These are phyloP conservation scores for Verticillium tricorpus DNA, from an alignment of 2,329 filamentous ascomycete species.

Conservation along the genomic window DNA sequence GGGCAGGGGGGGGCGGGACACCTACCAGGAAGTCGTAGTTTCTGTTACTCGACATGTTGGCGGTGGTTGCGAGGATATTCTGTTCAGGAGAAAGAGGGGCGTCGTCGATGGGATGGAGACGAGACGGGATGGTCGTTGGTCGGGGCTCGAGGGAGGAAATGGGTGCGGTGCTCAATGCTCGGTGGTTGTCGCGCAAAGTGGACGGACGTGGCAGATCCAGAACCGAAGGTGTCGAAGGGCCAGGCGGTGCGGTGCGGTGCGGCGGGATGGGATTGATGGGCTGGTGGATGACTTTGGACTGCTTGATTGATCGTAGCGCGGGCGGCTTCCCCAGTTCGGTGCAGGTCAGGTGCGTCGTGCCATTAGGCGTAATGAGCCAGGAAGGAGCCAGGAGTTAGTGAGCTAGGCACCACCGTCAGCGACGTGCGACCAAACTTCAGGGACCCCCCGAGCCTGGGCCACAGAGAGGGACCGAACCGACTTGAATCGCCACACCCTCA, in stretches of 20 bases:
- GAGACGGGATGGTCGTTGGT: background rate
- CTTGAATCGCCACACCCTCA: background rate
- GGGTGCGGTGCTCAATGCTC: background rate
- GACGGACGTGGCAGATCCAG: background rate
- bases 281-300: background rate
- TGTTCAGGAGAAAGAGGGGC: background rate
- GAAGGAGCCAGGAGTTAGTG: background rate
- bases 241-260: background rate
- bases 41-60: conserved; percentile 86
- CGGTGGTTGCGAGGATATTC: background rate
- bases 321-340: background rate
- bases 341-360: background rate
- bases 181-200: background rate
- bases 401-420: background rate
- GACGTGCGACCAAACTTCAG: background rate
- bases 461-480: too few relatives aligned
- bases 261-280: background rate
- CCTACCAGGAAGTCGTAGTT: conserved; percentile 99
- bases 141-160: background rate
- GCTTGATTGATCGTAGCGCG: background rate
- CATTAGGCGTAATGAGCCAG: background rate
- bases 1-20: conserved; percentile 10
- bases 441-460: too few relatives aligned
- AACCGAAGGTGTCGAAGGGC: background rate
- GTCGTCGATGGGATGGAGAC: background rate